Percentiles rank a stretch among this genome's conserved stretches.
These are phyloP conservation scores for Pichia sporocuriosa DNA, from an alignment of 805 yeast genomes.

Conservation along the genomic window DNA sequence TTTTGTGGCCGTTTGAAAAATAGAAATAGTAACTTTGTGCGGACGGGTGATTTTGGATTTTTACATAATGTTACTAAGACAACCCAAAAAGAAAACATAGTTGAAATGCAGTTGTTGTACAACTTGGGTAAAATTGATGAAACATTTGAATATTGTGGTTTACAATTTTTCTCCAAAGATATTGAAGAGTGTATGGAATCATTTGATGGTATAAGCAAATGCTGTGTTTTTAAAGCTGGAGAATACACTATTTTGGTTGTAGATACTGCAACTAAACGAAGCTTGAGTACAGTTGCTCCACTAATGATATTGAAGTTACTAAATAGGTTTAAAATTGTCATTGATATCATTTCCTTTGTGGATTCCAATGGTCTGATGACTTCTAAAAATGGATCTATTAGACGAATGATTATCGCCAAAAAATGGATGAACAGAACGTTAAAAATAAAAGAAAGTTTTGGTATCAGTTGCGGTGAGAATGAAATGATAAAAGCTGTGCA, in stretches of 20 bases:
- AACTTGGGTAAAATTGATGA: constrained; percentile 79
- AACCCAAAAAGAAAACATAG: constrained; percentile 15
- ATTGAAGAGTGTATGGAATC: constrained; percentile 63
- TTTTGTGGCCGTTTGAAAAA: constrained; percentile 60
- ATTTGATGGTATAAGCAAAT: constrained; percentile 34
- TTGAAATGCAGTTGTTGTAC: constrained; percentile 68
- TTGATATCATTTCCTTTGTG: constrained; percentile 81
- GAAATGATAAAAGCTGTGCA: constrained; percentile 40
- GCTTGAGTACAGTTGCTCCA: constrained; percentile 72
- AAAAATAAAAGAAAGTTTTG: constrained; percentile 37
- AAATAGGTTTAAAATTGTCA: constrained; percentile 70
- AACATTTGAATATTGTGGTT: constrained; percentile 85
- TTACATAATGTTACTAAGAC: constrained; percentile 60
- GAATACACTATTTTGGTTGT: constrained; percentile 72
- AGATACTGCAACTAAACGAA: constrained; percentile 43
- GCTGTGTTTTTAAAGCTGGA: constrained; percentile 66
- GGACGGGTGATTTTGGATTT: constrained; percentile 95
- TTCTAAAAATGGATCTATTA: constrained; percentile 69
- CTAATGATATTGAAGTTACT: constrained; percentile 72
- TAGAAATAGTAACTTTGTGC: constrained; percentile 54
- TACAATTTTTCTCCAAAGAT: constrained; percentile 85
- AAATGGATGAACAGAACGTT: constrained; percentile 48
- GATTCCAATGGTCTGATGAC: constrained; percentile 56
- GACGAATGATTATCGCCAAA: constrained; percentile 60
- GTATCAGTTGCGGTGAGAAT: constrained; percentile 62